Evolutionary conservation across 176 grass and related monocot genomes (phyloP), one percentile per base, ranked within the genome.

Genomic region (Pharus latifolius): DNA sequence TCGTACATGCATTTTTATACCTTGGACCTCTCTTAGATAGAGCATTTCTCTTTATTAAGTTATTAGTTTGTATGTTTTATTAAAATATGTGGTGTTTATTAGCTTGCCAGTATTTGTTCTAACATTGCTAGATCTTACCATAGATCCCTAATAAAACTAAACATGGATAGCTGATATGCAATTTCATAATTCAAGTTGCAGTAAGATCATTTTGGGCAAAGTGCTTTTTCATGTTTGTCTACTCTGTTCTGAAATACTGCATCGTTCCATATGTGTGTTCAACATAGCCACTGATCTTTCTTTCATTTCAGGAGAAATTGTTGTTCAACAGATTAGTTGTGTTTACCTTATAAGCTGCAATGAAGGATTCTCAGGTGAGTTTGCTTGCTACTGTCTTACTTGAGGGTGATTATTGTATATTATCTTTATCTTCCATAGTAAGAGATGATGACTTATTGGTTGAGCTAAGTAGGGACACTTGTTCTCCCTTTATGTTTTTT

Each of bases 351-450:
- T 77, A 76, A 75, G 49, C 82, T 84, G 54, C 60, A 73, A 89
- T 85, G 87, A 89, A 89, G 78, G 78, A 80, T 49, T 74, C 73
- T 44, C 82, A 89, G 63, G 87, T 85, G 61, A 63, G 62, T 63
- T 45, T 61, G 25, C 49, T 56, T n/a, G 18, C 61, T 78, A 15
- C 23, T 72, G 11, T 7, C 6, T 42, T 52, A 20, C 49, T 45
- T 61, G 35, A 41, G 41, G 17, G 24, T 42, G 31, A 19, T 60
- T 26, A 27, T 52, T 27, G 1, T 61, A 49, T 52, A 8, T 65
- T 44, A 42, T 47, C 12, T 18, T 33, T n/a, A 56, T 25, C 31
- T 45, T 76, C 4, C 25, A 77, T 1, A 51, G 13, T 47, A 81
- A 70, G 43, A 65, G 5, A 43, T 63, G 41, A 25, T 69, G 2